phyloP scores from a whole-genome alignment of 192 early-diverging fungal genomes.

The Lunasporangiospora selenospora region DNA sequence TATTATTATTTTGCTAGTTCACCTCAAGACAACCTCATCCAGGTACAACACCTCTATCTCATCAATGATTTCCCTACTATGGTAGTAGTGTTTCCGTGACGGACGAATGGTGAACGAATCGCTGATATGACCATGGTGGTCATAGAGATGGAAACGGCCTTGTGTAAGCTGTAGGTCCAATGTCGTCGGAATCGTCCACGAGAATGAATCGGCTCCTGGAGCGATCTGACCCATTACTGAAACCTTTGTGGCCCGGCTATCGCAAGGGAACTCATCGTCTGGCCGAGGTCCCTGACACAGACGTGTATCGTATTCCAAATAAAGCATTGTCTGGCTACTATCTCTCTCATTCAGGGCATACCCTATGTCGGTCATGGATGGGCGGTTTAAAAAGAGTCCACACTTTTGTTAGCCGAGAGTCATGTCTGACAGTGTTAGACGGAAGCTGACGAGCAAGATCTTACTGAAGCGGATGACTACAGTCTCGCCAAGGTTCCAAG shows the following conservation, averaged over 20 bases:
- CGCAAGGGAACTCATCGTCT: slow-evolving; percentile 19
- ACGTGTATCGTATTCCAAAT: slow-evolving; percentile 30
- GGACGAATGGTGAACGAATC: slow-evolving; percentile 19
- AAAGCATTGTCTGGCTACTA: slow-evolving; percentile 31
- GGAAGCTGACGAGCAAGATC: neutral
- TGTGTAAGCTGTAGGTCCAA: slow-evolving; percentile 28
- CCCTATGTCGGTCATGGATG: slow-evolving; percentile 4
- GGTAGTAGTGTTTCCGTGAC: too few relatives aligned
- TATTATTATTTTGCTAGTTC: too few relatives aligned
- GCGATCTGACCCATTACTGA: slow-evolving; percentile 15
- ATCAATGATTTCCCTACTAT: too few relatives aligned
- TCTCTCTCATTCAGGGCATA: slow-evolving; percentile 3
- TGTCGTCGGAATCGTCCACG: slow-evolving; percentile 30
- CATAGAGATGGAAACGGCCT: slow-evolving; percentile 26
- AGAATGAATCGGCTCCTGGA: neutral
- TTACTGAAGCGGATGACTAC: slow-evolving; percentile 1
- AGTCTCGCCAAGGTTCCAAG: slow-evolving; percentile 5
- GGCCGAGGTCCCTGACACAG: slow-evolving; percentile 19
- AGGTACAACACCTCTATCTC: too few relatives aligned
- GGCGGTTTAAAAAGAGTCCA: neutral
- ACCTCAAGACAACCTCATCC: too few relatives aligned
- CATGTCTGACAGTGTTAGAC: neutral
- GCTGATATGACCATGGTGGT: slow-evolving; percentile 28
- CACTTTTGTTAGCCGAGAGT: neutral
- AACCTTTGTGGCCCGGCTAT: slow-evolving; percentile 28